Conservation (phyloP, 805 yeast species). For the Lachancea sp. region DNA sequence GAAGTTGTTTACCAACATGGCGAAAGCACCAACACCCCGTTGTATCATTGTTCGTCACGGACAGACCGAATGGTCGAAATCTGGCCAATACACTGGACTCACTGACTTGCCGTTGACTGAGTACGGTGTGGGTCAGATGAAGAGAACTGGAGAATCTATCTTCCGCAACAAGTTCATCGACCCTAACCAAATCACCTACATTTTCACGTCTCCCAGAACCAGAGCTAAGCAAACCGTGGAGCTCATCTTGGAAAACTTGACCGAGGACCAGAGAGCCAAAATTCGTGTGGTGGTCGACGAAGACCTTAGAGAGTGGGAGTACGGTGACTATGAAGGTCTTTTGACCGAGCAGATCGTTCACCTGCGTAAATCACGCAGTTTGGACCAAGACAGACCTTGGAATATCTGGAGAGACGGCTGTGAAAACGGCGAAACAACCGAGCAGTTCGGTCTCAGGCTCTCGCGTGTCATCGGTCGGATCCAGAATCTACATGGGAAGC, state of each 20-base stretch:
- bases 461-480: conserved; percentile 65
- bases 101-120: conserved; percentile 78
- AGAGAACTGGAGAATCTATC: conserved; percentile 61
- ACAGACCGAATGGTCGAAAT: conserved; percentile 93
- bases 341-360: conserved; percentile 59
- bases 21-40: conserved; percentile 49
- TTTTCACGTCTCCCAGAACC: conserved; percentile 74
- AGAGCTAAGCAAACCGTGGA: conserved; percentile 75
- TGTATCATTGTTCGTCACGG: conserved; percentile 74
- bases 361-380: conserved; percentile 53
- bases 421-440: conserved; percentile 74
- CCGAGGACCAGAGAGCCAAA: conserved; percentile 36
- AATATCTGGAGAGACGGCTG: conserved; percentile 89
- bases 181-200: conserved; percentile 53
- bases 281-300: conserved; percentile 49
- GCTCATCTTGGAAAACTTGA: conserved; percentile 48
- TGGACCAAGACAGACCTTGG: conserved; percentile 53
- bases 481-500: conserved; percentile 50
- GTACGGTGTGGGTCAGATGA: conserved; percentile 73
- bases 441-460: conserved; percentile 62
- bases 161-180: conserved; percentile 55
- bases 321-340: conserved; percentile 91
- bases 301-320: conserved; percentile 90
- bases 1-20: conserved; percentile 13
- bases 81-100: conserved; percentile 84